Evolutionary conservation across 345 rosid genomes (phyloP), one percentile per base, ranked within the genome.

Genomic region (Microthlaspi erraticum): DNA sequence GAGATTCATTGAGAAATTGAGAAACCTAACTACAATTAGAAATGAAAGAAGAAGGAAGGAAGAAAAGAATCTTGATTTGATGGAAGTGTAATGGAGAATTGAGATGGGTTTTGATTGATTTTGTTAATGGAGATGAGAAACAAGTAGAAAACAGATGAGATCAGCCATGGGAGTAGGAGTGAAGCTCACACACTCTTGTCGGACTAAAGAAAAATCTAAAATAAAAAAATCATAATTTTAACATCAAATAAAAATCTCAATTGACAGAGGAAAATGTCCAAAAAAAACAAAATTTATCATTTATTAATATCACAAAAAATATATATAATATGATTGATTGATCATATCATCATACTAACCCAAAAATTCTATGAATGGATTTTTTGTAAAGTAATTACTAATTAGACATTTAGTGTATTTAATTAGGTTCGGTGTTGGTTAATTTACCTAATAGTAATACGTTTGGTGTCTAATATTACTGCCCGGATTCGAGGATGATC

Each of bases 1-100:
- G 51, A 64, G 77, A 80, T 46, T 66, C 92, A 87, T 89, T 53
- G 70, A 67, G 55, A 74, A 55, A 60, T 37, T 5, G 31, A 34
- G 7, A n/a, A 60, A 38, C 36, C 51, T 16, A 67, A 18, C 49
- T 12, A 4, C 23, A 39, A 19, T 18, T 5, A 8, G 50, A 32
- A 14, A 26, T 5, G 10, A 23, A 49, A 60, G 58, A 42, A 19
- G 2, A n/a, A n/a, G n/a, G 32, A 45, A 49, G 12, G 44, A 66
- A 46, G 17, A 33, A 53, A 42, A 42, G 51, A 19, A 45, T 17
- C 41, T 64, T 44, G 14, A 38, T 43, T 59, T 33, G 63, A 23
- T 14, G 78, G 78, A 59, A 14, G n/a, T 9, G 39, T 10, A 16
- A 23, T 14, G 36, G 66, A 16, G 66, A 57, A 48, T n/a, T 13